phyloP scores from a whole-genome alignment of 2,329 filamentous ascomycete species.

The Parastagonospora nodorum region DNA sequence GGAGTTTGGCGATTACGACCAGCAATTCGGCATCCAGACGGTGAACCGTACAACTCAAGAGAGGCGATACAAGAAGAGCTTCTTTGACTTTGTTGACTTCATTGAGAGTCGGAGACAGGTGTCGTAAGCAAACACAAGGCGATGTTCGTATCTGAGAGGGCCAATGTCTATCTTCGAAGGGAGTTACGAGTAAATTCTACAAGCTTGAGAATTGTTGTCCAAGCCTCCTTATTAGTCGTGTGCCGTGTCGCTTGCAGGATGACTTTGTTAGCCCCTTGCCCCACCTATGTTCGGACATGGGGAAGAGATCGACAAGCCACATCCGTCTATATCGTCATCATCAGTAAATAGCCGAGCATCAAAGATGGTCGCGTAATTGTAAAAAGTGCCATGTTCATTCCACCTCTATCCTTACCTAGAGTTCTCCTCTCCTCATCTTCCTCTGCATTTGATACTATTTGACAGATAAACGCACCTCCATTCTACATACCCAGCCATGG shows the following conservation, averaged over 20 bases:
- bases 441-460: no score
- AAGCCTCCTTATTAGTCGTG: no score
- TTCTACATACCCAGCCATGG: conserved; percentile 6
- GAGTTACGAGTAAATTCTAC: no score
- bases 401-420: neutral
- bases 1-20: conserved; percentile 59
- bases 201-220: no score
- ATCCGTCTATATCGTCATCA: conserved; percentile 18
- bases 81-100: conserved; percentile 63
- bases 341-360: conserved; percentile 9
- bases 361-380: neutral
- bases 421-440: neutral
- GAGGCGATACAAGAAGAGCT: conserved; percentile 61
- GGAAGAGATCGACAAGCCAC: conserved; percentile 19
- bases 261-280: no score
- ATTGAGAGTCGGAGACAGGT: conserved; percentile 38
- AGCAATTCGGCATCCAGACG: conserved; percentile 62
- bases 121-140: neutral
- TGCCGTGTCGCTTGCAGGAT: no score
- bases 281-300: neutral
- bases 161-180: neutral
- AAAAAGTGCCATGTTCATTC: conserved; percentile 2
- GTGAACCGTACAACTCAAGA: conserved; percentile 60
- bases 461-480: neutral
- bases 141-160: neutral